These are phyloP conservation scores for Fistulinella prunicolor DNA, from an alignment of 768 basidiomycete genomes.

Conservation along the genomic window DNA sequence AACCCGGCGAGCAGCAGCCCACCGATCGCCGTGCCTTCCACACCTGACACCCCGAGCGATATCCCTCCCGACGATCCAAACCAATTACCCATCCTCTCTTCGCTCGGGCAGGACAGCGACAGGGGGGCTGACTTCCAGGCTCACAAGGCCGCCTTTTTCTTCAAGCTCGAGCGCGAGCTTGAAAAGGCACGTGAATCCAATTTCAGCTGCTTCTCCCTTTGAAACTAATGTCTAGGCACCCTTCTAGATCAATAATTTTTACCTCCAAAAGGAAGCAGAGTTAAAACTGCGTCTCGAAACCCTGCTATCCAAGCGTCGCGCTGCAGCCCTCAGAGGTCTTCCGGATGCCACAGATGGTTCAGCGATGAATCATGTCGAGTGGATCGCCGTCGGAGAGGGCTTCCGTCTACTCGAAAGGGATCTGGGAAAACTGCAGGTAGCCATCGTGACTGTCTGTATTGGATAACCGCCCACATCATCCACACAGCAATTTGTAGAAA, in stretches of 20 bases:
- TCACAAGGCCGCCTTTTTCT: slow-evolving; percentile 97
- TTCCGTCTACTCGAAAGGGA: slow-evolving; percentile 93
- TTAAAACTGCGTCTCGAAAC: slow-evolving; percentile 90
- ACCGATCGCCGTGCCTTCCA: slow-evolving; percentile 27
- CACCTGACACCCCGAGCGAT: slow-evolving; percentile 11
- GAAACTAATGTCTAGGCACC: slow-evolving; percentile 5
- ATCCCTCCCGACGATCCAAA: slow-evolving; percentile 39
- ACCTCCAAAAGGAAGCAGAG: slow-evolving; percentile 95
- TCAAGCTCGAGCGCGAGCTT: slow-evolving; percentile 94
- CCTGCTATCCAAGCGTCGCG: slow-evolving; percentile 88
- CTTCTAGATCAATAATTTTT: slow-evolving; percentile 91
- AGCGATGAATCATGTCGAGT: slow-evolving; percentile 69
- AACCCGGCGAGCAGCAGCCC: slow-evolving; percentile 32
- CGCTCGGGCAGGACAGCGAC: slow-evolving; percentile 63
- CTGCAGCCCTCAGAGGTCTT: slow-evolving; percentile 67
- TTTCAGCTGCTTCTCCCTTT: slow-evolving; percentile 3
- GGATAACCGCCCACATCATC: slow-evolving; percentile 13
- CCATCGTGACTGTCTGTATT: slow-evolving; percentile 10
- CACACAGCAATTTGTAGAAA: slow-evolving; percentile 89
- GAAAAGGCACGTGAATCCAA: slow-evolving; percentile 70
- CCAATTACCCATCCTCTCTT: slow-evolving; percentile 58
- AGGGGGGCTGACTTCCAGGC: slow-evolving; percentile 86
- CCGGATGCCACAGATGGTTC: slow-evolving; percentile 65
- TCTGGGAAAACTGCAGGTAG: slow-evolving; percentile 90
- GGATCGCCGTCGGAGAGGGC: slow-evolving; percentile 95